phyloP scores from a whole-genome alignment of 2,329 filamentous ascomycete genomes.

The Calonectria pseudoturangicola region DNA sequence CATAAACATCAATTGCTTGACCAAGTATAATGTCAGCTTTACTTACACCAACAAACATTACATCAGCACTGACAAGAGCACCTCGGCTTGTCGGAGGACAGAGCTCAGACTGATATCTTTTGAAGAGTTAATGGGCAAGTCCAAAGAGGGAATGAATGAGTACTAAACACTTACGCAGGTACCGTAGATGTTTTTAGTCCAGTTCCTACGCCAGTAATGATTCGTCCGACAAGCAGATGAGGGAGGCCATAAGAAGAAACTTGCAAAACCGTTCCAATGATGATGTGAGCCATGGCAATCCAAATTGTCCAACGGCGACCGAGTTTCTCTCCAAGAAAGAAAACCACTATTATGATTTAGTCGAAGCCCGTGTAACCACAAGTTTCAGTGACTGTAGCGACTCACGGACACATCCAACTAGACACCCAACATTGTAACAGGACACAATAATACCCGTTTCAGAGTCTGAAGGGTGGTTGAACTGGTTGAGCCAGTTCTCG shows the following conservation, averaged over 20 bases:
- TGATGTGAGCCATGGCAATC: not conserved
- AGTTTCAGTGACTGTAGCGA: too few relatives aligned
- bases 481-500: too few relatives aligned
- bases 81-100: not conserved
- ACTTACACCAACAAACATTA: slow-evolving; percentile 8
- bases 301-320: not conserved
- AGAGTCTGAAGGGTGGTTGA: too few relatives aligned
- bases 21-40: too few relatives aligned
- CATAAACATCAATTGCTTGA: too few relatives aligned
- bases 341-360: not conserved
- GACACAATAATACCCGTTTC: too few relatives aligned
- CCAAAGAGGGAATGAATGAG: too few relatives aligned
- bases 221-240: not conserved
- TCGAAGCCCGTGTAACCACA: too few relatives aligned
- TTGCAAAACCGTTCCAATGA: not conserved
- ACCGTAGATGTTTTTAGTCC: slow-evolving; percentile 3
- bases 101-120: slow-evolving; percentile 3
- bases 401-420: too few relatives aligned
- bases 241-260: not conserved
- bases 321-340: not conserved
- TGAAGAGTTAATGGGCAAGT: too few relatives aligned
- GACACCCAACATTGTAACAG: too few relatives aligned
- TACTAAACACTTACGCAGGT: not conserved
- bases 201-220: not conserved
- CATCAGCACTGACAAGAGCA: not conserved